These are phyloP conservation scores for Vigna reflexopilosa DNA, from an alignment of 306 rosid genomes.

Conservation along the genomic window DNA sequence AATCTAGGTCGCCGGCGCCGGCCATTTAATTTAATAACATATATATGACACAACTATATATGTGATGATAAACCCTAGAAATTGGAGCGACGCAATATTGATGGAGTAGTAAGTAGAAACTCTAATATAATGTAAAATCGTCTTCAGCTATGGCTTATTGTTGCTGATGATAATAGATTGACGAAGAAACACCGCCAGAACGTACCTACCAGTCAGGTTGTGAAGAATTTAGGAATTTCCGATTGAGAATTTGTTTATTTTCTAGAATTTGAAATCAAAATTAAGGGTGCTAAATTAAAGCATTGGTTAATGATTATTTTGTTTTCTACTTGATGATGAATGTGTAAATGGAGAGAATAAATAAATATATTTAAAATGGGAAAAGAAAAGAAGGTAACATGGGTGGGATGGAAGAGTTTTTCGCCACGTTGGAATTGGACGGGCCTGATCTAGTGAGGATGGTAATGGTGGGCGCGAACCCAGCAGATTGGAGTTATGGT, in stretches of 20 bases:
- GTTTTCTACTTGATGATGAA: conserved; percentile 5
- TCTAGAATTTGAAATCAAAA: background rate
- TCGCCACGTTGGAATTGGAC: conserved; percentile 10
- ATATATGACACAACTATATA: background rate
- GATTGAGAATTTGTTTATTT: background rate
- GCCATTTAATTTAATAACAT: conserved; percentile 60
- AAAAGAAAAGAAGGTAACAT: background rate
- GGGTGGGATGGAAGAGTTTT: background rate
- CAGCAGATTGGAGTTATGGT: conserved; percentile 21
- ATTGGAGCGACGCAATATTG: conserved; percentile 22
- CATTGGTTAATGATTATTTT: background rate
- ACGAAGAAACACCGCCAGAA: conserved; percentile 29
- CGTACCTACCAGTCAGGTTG: conserved; percentile 43
- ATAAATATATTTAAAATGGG: background rate
- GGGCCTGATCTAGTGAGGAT: background rate
- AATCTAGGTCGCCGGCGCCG: conserved; percentile 65
- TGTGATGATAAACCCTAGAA: conserved; percentile 59
- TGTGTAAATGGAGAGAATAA: background rate
- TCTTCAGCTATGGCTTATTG: background rate
- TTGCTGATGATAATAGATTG: background rate
- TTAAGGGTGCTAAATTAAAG: background rate
- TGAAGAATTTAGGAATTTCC: background rate
- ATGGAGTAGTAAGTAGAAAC: background rate
- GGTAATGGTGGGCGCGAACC: conserved; percentile 10
- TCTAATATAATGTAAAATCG: background rate